phyloP scores from a whole-genome alignment of 257 asterid species.

The Rubia yunnanensis region DNA sequence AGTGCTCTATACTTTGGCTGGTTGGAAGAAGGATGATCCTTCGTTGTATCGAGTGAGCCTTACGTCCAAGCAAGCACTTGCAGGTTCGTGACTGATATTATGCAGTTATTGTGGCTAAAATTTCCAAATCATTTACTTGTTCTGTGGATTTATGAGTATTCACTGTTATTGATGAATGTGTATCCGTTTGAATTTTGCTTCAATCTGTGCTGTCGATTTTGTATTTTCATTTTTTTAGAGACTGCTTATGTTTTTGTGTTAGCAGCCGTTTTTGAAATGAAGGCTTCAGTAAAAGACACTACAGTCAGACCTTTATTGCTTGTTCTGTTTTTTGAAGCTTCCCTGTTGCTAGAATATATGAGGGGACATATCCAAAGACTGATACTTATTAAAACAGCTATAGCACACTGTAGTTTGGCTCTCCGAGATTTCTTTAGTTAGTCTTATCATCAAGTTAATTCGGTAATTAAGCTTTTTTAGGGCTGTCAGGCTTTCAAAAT shows the following conservation, averaged over 20 bases:
- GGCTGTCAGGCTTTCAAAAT: neutral
- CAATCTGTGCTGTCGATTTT: neutral
- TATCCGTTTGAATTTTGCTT: neutral
- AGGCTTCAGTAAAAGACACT: neutral
- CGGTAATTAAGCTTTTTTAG: neutral
- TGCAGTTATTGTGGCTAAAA: neutral
- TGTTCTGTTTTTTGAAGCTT: neutral
- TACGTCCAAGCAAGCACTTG: conserved; percentile 53
- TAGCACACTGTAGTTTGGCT: no score
- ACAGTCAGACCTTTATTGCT: neutral
- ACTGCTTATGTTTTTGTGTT: neutral
- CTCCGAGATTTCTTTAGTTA: neutral
- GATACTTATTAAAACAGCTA: no score
- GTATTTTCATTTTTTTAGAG: neutral
- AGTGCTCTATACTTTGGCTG: conserved; percentile 67
- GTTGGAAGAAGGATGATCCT: conserved; percentile 70
- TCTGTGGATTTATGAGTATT: neutral
- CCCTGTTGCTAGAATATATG: neutral
- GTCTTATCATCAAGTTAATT: neutral
- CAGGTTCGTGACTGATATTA: conserved; percentile 47
- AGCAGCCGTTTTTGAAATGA: neutral
- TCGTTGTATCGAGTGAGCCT: conserved; percentile 63
- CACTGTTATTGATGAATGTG: neutral
- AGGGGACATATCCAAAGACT: neutral
- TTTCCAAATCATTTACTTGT: neutral